Percentiles rank a stretch among this genome's conserved stretches.
Evolutionary conservation across 805 yeast species (phyloP).

Genomic region (Limtongia smithiae): DNA sequence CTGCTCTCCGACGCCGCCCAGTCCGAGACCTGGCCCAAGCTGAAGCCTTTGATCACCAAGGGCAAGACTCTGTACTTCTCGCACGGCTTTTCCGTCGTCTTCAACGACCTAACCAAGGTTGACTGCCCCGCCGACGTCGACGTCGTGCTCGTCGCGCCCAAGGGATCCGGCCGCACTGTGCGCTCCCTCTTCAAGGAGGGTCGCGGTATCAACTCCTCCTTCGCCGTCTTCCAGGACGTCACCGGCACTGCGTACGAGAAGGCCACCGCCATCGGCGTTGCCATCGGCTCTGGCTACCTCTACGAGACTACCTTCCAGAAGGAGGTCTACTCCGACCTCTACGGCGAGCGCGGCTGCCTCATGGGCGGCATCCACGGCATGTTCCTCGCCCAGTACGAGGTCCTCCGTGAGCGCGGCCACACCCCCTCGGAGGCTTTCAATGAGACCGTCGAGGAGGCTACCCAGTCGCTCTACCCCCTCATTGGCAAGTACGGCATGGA

Average conservation of each 20-base stretch:
- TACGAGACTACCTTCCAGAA: constrained; percentile 99
- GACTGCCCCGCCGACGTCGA: constrained; percentile 93
- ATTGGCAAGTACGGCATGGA: constrained; percentile 99
- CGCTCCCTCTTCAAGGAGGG: constrained; percentile 99
- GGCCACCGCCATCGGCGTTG: constrained; percentile 97
- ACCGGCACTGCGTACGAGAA: constrained; percentile 99
- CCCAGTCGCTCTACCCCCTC: constrained; percentile 98
- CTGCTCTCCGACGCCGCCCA: constrained; percentile 98
- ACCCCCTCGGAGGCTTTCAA: constrained; percentile 99
- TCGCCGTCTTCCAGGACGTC: constrained; percentile 99
- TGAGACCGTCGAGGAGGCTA: constrained; percentile 99
- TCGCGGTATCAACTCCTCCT: constrained; percentile 99
- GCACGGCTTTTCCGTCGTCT: constrained; percentile 99
- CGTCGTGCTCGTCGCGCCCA: constrained; percentile 98
- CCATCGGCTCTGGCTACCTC: constrained; percentile 99
- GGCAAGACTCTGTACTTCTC: constrained; percentile 98
- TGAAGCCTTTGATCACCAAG: constrained; percentile 89
- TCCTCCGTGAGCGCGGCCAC: constrained; percentile 98
- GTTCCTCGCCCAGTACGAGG: constrained; percentile 99
- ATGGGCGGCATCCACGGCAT: constrained; percentile 83
- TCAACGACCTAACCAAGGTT: constrained; percentile 95
- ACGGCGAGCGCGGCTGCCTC: constrained; percentile 99
- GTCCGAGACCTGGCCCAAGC: constrained; percentile 90
- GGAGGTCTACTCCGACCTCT: constrained; percentile 98
- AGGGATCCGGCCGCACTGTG: constrained; percentile 99